A percentile compares a stretch with the other conserved stretches of the same genome.
phyloP scores from a whole-genome alignment of 192 early-diverging fungal genomes.

The Rhizophlyctis rosea region DNA sequence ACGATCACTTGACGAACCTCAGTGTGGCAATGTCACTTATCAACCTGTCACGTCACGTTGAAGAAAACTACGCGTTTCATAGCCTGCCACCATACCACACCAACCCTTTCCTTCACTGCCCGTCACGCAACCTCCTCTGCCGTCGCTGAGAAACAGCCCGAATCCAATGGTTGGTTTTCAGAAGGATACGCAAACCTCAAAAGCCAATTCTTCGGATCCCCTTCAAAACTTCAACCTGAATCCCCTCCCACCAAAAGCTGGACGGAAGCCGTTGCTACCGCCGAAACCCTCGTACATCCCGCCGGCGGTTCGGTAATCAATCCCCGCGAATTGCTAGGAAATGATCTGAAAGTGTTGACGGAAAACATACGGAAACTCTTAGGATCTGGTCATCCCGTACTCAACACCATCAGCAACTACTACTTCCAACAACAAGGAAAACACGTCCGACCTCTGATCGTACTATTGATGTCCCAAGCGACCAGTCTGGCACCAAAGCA shows the following conservation, averaged over 20 bases:
- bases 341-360: slow-evolving; percentile 81
- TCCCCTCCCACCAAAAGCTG: slow-evolving; percentile 8
- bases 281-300: slow-evolving; percentile 35
- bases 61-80: too few relatives aligned
- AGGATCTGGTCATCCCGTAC: slow-evolving; percentile 83
- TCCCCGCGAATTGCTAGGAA: slow-evolving; percentile 72
- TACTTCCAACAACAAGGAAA: slow-evolving; percentile 88
- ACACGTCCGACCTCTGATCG: slow-evolving; percentile 87
- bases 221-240: too few relatives aligned
- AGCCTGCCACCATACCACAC: too few relatives aligned
- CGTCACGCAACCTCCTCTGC: not conserved
- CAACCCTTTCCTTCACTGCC: too few relatives aligned
- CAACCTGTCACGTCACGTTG: too few relatives aligned
- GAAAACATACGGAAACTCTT: slow-evolving; percentile 79
- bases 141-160: not conserved
- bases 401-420: slow-evolving; percentile 84
- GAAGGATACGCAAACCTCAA: not conserved
- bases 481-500: slow-evolving; percentile 40
- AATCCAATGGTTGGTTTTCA: not conserved
- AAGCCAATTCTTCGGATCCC: not conserved
- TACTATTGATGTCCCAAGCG: slow-evolving; percentile 86
- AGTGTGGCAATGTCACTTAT: too few relatives aligned
- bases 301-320: slow-evolving; percentile 53
- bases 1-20: too few relatives aligned
- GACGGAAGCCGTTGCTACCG: slow-evolving; percentile 26